Conservation (phyloP, 2,329 filamentous ascomycete genomes). For the Fusarium goolgardi region DNA sequence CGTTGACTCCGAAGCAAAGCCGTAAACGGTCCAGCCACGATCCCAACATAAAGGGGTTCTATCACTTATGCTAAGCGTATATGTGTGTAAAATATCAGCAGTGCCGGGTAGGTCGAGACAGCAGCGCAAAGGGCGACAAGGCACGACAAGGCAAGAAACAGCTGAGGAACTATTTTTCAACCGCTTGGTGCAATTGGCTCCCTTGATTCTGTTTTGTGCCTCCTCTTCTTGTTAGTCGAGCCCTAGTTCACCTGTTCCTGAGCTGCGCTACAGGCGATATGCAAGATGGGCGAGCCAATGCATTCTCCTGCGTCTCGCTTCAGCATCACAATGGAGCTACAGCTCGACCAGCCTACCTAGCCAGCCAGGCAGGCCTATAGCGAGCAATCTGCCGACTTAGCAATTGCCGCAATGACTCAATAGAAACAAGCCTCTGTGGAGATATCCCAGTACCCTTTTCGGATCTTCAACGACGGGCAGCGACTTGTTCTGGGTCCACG, state of each 20-base stretch:
- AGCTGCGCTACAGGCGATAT: conserved; percentile 37
- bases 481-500: conserved; percentile 17
- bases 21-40: conserved; percentile 18
- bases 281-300: conserved; percentile 37
- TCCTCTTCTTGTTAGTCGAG: conserved; percentile 25
- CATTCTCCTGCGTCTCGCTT: conserved; percentile 48
- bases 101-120: conserved; percentile 24
- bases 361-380: neutral
- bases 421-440: conserved; percentile 21
- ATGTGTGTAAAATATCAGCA: conserved; percentile 4
- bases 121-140: conserved; percentile 28
- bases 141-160: conserved; percentile 16
- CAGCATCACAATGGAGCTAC: conserved; percentile 34
- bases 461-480: conserved; percentile 10
- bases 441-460: conserved; percentile 25
- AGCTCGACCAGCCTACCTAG: neutral
- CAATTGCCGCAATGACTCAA: conserved; percentile 19
- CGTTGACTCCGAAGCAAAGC: neutral
- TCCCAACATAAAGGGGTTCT: conserved; percentile 1
- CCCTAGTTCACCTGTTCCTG: conserved; percentile 41
- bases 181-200: conserved; percentile 13
- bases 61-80: conserved; percentile 4
- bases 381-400: conserved; percentile 9
- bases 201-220: conserved; percentile 23
- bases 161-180: conserved; percentile 1